phyloP scores from a whole-genome alignment of 2,329 filamentous ascomycete species.

The Metarhizium album region DNA sequence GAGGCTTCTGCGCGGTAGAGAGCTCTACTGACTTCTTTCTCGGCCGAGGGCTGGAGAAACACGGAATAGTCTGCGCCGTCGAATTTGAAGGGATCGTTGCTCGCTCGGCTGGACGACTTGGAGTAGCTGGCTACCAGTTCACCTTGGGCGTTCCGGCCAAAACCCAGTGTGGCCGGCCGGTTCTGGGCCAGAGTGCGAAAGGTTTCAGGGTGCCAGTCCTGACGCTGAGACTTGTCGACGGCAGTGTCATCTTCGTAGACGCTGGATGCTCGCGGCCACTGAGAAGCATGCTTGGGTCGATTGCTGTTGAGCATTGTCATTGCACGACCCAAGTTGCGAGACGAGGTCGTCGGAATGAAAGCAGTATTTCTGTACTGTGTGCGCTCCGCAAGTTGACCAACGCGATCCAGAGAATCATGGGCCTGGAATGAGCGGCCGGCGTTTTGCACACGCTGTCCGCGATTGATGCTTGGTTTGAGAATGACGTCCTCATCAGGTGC shows the following conservation, averaged over 20 bases:
- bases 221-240: neutral
- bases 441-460: neutral
- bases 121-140: constrained; percentile 12
- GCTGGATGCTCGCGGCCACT: constrained; percentile 3
- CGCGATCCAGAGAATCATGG: neutral
- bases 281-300: neutral
- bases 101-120: constrained; percentile 23
- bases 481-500: constrained; percentile 4
- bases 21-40: constrained; percentile 32
- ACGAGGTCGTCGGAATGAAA: neutral
- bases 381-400: neutral
- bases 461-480: neutral
- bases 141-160: constrained; percentile 3
- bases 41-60: constrained; percentile 27
- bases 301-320: neutral
- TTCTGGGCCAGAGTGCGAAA: neutral
- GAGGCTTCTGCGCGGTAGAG: constrained; percentile 21
- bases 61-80: constrained; percentile 28
- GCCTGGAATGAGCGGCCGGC: neutral
- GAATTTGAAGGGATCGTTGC: constrained; percentile 35
- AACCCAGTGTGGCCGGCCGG: constrained; percentile 7
- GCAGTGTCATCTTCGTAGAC: constrained; percentile 3
- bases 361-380: neutral
- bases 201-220: neutral
- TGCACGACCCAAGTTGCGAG: neutral